Conservation (phyloP, 805 yeast genomes). For the Yamadazyma kitorensis region DNA sequence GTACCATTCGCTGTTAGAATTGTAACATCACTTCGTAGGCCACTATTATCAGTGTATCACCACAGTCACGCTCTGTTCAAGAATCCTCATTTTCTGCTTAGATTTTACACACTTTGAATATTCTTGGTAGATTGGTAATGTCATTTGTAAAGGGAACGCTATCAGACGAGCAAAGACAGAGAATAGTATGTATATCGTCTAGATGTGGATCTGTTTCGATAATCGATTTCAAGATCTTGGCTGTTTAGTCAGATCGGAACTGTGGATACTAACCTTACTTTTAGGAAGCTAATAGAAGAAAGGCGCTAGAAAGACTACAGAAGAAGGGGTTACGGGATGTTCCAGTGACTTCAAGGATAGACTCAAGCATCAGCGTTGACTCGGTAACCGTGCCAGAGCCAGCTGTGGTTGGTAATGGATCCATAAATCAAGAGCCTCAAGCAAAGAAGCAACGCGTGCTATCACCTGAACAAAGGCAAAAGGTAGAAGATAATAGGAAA, state of each 20-base stretch:
- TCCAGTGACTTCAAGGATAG: conserved; percentile 6
- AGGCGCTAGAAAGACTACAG: conserved; percentile 58
- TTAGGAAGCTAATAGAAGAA: conserved; percentile 62
- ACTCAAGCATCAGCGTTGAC: conserved; percentile 4
- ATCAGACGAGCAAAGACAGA: conserved; percentile 31
- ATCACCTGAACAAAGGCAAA: conserved; percentile 48
- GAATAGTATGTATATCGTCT: conserved; percentile 31
- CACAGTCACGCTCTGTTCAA: no score
- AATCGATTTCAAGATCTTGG: no score
- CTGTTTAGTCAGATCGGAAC: no score
- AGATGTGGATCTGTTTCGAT: no score
- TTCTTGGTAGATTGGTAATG: no score
- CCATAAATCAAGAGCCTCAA: not conserved
- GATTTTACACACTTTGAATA: no score
- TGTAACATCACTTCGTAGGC: no score
- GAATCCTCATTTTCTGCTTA: no score
- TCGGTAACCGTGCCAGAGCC: not conserved
- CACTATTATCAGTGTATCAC: no score
- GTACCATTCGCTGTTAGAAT: no score
- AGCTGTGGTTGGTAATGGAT: not conserved
- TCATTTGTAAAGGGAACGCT: conserved; percentile 22
- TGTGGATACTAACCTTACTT: no score
- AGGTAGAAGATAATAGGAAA: conserved; percentile 52
- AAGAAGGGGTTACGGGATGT: conserved; percentile 30
- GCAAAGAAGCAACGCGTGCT: conserved; percentile 12